phyloP scores from a whole-genome alignment of 1,284 basidiomycete genomes.

The Mycena citricolor region DNA sequence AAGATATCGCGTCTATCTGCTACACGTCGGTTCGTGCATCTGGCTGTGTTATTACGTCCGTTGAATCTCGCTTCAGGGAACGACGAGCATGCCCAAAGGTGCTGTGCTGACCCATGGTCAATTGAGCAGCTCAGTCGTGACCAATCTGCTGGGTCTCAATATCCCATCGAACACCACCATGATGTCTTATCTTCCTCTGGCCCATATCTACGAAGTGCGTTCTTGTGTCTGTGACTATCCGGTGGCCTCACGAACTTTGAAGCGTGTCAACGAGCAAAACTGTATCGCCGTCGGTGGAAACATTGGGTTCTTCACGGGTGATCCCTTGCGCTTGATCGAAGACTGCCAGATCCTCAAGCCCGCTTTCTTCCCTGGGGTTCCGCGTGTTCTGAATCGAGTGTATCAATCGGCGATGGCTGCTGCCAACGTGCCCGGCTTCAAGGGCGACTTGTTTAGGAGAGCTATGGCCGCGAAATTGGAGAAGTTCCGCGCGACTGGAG shows the following conservation, averaged over 20 bases:
- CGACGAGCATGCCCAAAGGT: constrained; percentile 78
- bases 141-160: constrained; percentile 59
- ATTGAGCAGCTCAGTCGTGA: constrained; percentile 64
- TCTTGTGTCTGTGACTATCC: background rate
- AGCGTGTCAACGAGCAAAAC: constrained; percentile 61
- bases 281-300: constrained; percentile 63
- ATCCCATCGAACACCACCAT: constrained; percentile 46
- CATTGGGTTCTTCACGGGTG: constrained; percentile 89
- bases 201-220: constrained; percentile 86
- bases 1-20: constrained; percentile 77
- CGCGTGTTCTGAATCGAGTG: constrained; percentile 57
- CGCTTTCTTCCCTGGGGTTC: constrained; percentile 21
- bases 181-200: constrained; percentile 79
- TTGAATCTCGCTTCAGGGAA: constrained; percentile 51
- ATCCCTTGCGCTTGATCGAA: constrained; percentile 86
- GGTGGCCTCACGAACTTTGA: background rate
- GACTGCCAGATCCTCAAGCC: constrained; percentile 88
- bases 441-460: constrained; percentile 80
- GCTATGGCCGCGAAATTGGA: constrained; percentile 82
- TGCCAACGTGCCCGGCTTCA: constrained; percentile 80
- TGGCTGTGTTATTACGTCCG: background rate
- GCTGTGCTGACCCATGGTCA: constrained; percentile 81
- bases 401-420: constrained; percentile 82
- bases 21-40: constrained; percentile 74
- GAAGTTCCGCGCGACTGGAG: constrained; percentile 71